Percentiles rank a stretch among this genome's conserved stretches.
Evolutionary conservation across 1,139 yeast genomes (phyloP).

Genomic region (Yarrowia galli): DNA sequence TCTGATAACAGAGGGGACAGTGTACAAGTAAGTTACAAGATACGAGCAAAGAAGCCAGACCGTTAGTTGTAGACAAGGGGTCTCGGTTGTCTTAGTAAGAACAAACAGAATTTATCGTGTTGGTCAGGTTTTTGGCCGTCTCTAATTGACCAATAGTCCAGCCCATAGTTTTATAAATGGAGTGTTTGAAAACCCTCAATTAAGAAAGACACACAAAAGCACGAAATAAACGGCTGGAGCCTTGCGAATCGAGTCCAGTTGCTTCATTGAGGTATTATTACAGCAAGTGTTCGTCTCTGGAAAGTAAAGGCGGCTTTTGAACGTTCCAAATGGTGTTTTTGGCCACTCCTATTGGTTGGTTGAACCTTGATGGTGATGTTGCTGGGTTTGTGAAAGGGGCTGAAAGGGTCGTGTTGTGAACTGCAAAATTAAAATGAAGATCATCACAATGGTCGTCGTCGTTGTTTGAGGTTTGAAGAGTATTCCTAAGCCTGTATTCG

Average conservation of each 20-base stretch:
- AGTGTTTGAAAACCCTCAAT: too few species aligned
- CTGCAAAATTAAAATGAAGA: too few species aligned
- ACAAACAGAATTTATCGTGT: neutral
- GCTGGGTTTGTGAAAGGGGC: too few species aligned
- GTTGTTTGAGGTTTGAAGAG: too few species aligned
- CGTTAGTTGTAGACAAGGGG: neutral
- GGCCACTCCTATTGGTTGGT: neutral
- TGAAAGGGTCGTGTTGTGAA: too few species aligned
- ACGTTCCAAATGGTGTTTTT: neutral
- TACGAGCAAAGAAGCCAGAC: too few species aligned
- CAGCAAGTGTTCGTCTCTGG: neutral
- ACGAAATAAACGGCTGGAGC: neutral
- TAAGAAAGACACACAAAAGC: neutral
- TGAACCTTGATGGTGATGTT: constrained; percentile 8
- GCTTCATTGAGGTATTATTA: neutral
- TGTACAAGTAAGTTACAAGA: neutral
- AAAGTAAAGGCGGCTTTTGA: neutral
- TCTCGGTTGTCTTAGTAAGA: neutral
- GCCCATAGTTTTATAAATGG: neutral
- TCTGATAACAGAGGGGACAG: neutral
- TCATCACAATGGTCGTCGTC: too few species aligned
- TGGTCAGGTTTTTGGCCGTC: too few species aligned
- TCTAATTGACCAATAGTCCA: neutral
- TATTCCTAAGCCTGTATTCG: too few species aligned
- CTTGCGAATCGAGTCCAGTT: neutral